Evolutionary conservation across 176 grass and related monocot genomes (phyloP), one percentile per base, ranked within the genome.

Genomic region (Aegilops umbellulata): DNA sequence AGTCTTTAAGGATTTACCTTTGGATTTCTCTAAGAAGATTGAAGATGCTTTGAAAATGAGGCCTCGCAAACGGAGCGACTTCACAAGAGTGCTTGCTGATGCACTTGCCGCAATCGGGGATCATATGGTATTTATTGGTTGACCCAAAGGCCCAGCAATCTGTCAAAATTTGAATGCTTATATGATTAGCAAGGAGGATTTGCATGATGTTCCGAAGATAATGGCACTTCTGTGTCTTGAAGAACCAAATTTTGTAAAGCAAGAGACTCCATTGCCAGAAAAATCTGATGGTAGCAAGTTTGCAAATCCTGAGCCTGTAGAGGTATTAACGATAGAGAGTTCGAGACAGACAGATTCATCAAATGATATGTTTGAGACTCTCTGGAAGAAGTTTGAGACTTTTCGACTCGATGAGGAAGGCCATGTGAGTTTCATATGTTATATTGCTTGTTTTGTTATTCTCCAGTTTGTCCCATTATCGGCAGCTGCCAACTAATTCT

Each of bases 81-180:
- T 85, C 84, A 32, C 10, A 27, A 60, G 13, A 22, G 12, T 49
- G 66, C 89, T 97, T 87, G 78, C 74, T 65, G 90, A 97, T 82
- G 90, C 88, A 70, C 88, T 97, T 39, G 44, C 42, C 15, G 44
- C 63, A 9, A 32, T 94, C 23, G 86, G 84, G 46, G 87, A 89
- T 80, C 74, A 25, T 41, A 64, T 94, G 74, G 83, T 92, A 5
- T 0, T 97, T 34, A 84, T 97, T 25, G 83, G 84, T 76, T 74
- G 53, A 4, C 84, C 60, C 14, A 36, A 78, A 36, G 8, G 44
- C 44, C 27, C 9, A 1, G 3, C 1, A 14, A 57, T 44, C 4
- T 30, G 67, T 55, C 34, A 13, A 25, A 15, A 49, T 12, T 61
- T 89, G 20, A 97, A 91, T 66, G 86, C 80, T 46, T 39, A 72